phyloP scores from a whole-genome alignment of 352 stramenopile species.

The Globisporangium spinosum region DNA sequence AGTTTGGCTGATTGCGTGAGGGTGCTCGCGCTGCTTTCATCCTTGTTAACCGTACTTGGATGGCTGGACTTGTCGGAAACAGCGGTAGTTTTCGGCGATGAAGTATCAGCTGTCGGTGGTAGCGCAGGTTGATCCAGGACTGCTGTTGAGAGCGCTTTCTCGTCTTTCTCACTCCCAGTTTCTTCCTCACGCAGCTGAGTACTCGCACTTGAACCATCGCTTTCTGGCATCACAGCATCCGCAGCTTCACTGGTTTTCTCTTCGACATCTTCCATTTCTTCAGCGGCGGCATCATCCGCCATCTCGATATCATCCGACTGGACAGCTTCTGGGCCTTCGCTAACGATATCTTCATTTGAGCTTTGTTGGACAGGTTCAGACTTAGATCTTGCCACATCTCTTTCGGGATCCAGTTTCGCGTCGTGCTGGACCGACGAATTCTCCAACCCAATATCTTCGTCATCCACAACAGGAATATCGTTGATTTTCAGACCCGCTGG shows the following conservation, averaged over 20 bases:
- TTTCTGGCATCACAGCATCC: not conserved
- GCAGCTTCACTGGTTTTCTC: not conserved
- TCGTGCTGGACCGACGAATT: not conserved
- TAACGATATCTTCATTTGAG: not conserved
- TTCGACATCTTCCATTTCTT: not conserved
- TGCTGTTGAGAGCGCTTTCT: not conserved
- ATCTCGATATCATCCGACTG: slow-evolving; percentile 1
- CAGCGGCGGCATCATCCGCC: not conserved
- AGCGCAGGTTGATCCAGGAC: not conserved
- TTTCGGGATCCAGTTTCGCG: not conserved
- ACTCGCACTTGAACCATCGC: not conserved
- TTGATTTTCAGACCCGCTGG: not conserved
- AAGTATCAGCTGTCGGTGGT: not conserved
- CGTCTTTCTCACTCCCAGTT: not conserved
- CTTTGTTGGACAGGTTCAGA: not conserved
- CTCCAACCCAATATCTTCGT: slow-evolving; percentile 7
- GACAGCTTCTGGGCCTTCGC: not conserved
- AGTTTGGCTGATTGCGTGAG: not conserved
- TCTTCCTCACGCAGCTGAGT: not conserved
- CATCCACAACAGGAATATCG: not conserved
- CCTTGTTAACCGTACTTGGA: not conserved
- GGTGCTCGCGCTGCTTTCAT: not conserved
- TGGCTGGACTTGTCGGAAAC: not conserved
- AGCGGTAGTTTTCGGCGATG: not conserved
- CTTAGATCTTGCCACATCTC: not conserved